Conservation (phyloP, 192 early-diverging fungal genomes). For the Backusella tarrabulga region DNA sequence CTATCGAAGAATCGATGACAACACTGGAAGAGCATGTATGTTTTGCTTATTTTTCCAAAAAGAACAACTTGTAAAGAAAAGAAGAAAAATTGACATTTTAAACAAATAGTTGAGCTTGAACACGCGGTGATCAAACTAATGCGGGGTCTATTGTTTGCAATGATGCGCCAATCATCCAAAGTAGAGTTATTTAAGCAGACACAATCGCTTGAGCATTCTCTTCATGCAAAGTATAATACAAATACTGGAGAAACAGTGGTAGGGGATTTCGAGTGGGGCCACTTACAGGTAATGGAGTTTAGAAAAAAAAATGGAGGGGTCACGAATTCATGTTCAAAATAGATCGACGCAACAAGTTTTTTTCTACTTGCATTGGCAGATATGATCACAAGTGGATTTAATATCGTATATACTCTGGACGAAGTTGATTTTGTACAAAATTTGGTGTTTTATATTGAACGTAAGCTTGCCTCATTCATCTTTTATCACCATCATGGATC, state of each 20-base stretch:
- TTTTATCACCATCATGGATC: neutral
- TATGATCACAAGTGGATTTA: slow-evolving; percentile 74
- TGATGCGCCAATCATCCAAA: slow-evolving; percentile 82
- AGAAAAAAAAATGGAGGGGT: too few species aligned
- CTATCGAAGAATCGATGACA: slow-evolving; percentile 81
- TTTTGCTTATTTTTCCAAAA: neutral
- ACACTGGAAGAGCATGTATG: slow-evolving; percentile 72
- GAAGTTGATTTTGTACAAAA: slow-evolving; percentile 87
- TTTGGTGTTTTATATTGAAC: slow-evolving; percentile 85
- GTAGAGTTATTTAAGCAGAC: slow-evolving; percentile 81
- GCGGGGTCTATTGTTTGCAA: slow-evolving; percentile 75
- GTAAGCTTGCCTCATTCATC: slow-evolving; percentile 28
- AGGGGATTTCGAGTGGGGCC: slow-evolving; percentile 82
- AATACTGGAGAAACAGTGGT: slow-evolving; percentile 82
- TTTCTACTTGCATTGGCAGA: slow-evolving; percentile 78
- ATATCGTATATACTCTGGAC: slow-evolving; percentile 74
- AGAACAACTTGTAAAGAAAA: neutral
- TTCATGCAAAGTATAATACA: slow-evolving; percentile 89
- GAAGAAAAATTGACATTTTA: neutral
- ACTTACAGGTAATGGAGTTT: slow-evolving; percentile 54
- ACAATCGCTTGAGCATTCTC: slow-evolving; percentile 63
- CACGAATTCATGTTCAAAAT: neutral
- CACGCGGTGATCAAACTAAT: slow-evolving; percentile 83
- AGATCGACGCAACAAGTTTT: slow-evolving; percentile 79
- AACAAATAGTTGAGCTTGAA: slow-evolving; percentile 68